Evolutionary conservation across 2,329 filamentous ascomycete genomes (phyloP).

Genomic region (Neodidymelliopsis sp.): DNA sequence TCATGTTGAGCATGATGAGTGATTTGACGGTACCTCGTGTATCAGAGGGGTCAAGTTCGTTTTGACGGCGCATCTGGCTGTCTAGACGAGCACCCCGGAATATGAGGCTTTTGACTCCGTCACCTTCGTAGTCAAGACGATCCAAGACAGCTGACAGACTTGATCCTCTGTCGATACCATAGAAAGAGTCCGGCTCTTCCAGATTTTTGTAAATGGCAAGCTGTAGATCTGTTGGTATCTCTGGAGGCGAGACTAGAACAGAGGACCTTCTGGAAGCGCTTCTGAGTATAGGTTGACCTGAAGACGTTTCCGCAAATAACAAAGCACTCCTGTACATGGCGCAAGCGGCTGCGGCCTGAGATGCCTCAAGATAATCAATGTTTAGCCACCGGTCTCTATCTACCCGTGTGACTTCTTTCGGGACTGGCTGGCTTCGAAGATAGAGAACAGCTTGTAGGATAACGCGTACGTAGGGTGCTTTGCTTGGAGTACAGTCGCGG

Average conservation of each 20-base stretch:
- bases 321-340: constrained; percentile 88
- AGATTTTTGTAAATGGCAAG: constrained; percentile 88
- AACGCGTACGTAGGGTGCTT: constrained; percentile 72
- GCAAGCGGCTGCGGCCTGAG: constrained; percentile 76
- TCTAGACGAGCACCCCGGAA: constrained; percentile 93
- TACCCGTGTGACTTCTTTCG: constrained; percentile 77
- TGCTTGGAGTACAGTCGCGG: constrained; percentile 50
- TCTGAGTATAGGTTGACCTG: constrained; percentile 58
- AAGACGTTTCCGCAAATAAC: constrained; percentile 78
- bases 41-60: constrained; percentile 65
- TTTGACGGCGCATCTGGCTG: constrained; percentile 73
- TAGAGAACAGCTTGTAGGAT: constrained; percentile 84
- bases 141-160: constrained; percentile 80
- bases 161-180: constrained; percentile 82
- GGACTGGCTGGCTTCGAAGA: constrained; percentile 79
- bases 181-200: constrained; percentile 95
- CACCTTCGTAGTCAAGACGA: constrained; percentile 86
- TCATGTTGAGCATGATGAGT: constrained; percentile 80
- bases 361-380: constrained; percentile 74
- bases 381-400: constrained; percentile 87
- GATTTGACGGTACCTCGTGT: constrained; percentile 76
- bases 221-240: constrained; percentile 70
- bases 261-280: constrained; percentile 69
- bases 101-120: constrained; percentile 84
- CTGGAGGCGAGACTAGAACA: constrained; percentile 57